Conservation (phyloP, 495 filamentous ascomycete genomes). For the Penicillium antarcticum region DNA sequence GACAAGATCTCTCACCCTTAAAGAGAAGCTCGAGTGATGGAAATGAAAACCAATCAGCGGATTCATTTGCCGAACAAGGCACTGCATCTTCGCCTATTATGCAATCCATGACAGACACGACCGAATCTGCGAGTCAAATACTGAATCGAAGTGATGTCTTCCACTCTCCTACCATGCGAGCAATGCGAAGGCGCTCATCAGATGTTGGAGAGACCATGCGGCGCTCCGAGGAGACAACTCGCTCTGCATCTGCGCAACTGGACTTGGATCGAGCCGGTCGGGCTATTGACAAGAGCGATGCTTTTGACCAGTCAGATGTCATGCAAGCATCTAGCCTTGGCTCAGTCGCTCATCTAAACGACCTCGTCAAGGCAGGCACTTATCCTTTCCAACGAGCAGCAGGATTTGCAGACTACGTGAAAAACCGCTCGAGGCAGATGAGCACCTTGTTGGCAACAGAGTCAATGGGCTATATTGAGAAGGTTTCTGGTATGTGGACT, state of each 20-base stretch:
- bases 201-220: slow-evolving; percentile 21
- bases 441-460: slow-evolving; percentile 83
- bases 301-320: slow-evolving; percentile 19
- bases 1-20: slow-evolving; percentile 8
- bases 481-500: slow-evolving; percentile 96
- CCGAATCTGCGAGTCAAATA: slow-evolving; percentile 85
- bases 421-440: slow-evolving; percentile 72
- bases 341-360: slow-evolving; percentile 26
- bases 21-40: slow-evolving; percentile 59
- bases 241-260: slow-evolving; percentile 21
- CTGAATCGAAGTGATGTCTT: slow-evolving; percentile 85
- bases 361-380: slow-evolving; percentile 67
- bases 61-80: slow-evolving; percentile 69
- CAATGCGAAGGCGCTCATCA: slow-evolving; percentile 31
- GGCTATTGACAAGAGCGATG: slow-evolving; percentile 8
- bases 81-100: slow-evolving; percentile 65
- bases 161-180: slow-evolving; percentile 71
- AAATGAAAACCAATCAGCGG: slow-evolving; percentile 62
- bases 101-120: slow-evolving; percentile 71
- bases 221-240: slow-evolving; percentile 44
- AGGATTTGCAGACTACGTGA: slow-evolving; percentile 79
- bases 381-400: slow-evolving; percentile 86
- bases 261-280: neutral
- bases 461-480: slow-evolving; percentile 96
- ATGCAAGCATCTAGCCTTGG: slow-evolving; percentile 3